These are phyloP conservation scores for Candida sakaeoensis DNA, from an alignment of 805 yeast species.

Conservation along the genomic window DNA sequence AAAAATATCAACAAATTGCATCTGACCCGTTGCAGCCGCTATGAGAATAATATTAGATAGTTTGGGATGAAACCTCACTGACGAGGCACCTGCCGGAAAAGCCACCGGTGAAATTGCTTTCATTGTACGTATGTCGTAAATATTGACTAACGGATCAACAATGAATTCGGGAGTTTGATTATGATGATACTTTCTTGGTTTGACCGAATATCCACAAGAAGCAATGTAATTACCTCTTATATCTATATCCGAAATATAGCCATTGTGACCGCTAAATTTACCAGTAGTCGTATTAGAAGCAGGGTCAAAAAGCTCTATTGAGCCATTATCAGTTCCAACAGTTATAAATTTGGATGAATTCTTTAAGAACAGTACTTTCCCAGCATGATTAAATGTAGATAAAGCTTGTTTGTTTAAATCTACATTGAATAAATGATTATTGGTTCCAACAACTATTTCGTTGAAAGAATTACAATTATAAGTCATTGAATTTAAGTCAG, in stretches of 20 bases:
- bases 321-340: conserved; percentile 57
- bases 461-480: conserved; percentile 22
- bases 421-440: conserved; percentile 22
- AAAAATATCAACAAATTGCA: conserved; percentile 79
- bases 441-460: conserved; percentile 11
- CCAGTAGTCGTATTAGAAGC: conserved; percentile 43
- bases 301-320: conserved; percentile 63
- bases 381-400: conserved; percentile 34
- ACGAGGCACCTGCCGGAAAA: conserved; percentile 86
- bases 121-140: conserved; percentile 74
- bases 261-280: conserved; percentile 57
- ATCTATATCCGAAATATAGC: conserved; percentile 60
- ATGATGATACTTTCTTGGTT: conserved; percentile 47
- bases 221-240: conserved; percentile 63
- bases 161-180: conserved; percentile 29
- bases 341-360: conserved; percentile 47
- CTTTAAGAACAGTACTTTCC: conserved; percentile 45
- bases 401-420: conserved; percentile 26
- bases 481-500: conserved; percentile 29
- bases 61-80: conserved; percentile 81
- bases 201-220: conserved; percentile 76
- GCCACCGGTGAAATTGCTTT: conserved; percentile 74
- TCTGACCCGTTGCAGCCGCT: conserved; percentile 73
- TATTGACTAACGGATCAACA: conserved; percentile 76
- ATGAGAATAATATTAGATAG: conserved; percentile 72